A percentile compares a stretch with the other conserved stretches of the same genome.
These are phyloP conservation scores for Picochlorum sp. DNA, from an alignment of 139 green algal species.

Conservation along the genomic window DNA sequence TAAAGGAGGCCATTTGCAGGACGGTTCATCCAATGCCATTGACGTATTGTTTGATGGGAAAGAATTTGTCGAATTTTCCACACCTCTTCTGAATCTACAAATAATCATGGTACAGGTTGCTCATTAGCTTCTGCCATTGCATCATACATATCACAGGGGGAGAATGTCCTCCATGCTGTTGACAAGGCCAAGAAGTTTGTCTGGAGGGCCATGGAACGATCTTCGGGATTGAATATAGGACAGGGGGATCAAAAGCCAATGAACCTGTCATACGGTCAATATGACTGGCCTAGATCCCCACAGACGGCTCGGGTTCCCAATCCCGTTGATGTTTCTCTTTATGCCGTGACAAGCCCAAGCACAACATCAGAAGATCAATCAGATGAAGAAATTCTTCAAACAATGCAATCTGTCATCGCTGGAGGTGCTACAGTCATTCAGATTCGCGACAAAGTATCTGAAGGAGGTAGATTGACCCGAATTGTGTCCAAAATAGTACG, in stretches of 20 bases:
- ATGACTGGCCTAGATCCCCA: slow-evolving; percentile 18
- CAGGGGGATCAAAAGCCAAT: slow-evolving; percentile 55
- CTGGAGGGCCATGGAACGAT: slow-evolving; percentile 44
- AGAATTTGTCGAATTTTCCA: slow-evolving; percentile 36
- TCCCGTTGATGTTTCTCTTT: slow-evolving; percentile 50
- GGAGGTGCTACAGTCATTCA: slow-evolving; percentile 80
- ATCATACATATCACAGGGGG: slow-evolving; percentile 74
- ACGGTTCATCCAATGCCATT: slow-evolving; percentile 18
- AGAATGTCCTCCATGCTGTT: slow-evolving; percentile 42
- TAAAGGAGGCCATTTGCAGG: slow-evolving; percentile 84
- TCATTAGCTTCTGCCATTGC: slow-evolving; percentile 80
- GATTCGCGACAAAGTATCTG: slow-evolving; percentile 72
- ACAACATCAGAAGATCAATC: background rate
- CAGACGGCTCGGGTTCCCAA: slow-evolving; percentile 4
- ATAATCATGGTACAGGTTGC: slow-evolving; percentile 93
- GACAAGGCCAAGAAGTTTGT: slow-evolving; percentile 59
- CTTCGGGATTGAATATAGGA: slow-evolving; percentile 47
- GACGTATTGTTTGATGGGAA: slow-evolving; percentile 84
- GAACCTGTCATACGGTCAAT: slow-evolving; percentile 47
- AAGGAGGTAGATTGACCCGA: slow-evolving; percentile 52
- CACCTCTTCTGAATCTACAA: slow-evolving; percentile 43
- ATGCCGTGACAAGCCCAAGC: slow-evolving; percentile 72
- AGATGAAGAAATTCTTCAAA: slow-evolving; percentile 37
- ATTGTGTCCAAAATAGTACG: slow-evolving; percentile 22
- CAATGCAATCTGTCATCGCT: slow-evolving; percentile 50